Base-by-base conservation (phyloP, 352 stramenopile species). In the Globisporangium ultimum region DNA sequence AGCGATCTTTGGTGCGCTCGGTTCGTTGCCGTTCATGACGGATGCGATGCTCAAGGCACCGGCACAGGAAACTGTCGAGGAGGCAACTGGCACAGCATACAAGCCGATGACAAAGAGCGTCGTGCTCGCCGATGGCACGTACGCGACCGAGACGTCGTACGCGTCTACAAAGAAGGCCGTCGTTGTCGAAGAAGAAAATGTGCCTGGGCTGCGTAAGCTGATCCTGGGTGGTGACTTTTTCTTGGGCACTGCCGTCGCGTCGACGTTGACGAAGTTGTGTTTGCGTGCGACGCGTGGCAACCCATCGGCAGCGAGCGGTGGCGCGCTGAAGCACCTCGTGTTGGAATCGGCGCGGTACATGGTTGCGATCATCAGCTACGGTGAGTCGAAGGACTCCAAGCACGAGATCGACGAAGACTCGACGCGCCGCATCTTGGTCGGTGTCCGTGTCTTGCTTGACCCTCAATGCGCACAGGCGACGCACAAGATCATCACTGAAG, bases 61-160 rank as follows among this genome's bases (percentile, higher is more conserved):
- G n/a, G 60, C 71, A 15, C 45, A 22, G 22, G 52, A 68, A 65
- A 20, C 41, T 9, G 45, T 28, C 8, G 61, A 24, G 10, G 58
- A 53, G 0, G 66, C 63, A 0, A 63, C 63, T 50, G 61, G 71
- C 12, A 71, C 82, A n/a, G 80, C 80, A 40, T 89, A 90, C 57
- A 97, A 97, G 62, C 78, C 94, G 32, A 83, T 98, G 36, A 98
- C 95, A 13, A 99, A 99, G 80, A 99, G 98, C 63, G 93, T 99
- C 40, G 96, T 99, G 22, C 77, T 99, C 6, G 87, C 97, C 0
- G 98, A 99, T 74, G 98, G 98, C 54, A 99, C 97, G 45, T 99
- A 99, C 73, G 97, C 98, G 13, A 99, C 97, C 4, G 97, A 99
- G 74, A 99, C 96, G 15, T 94, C 89, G 53, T 93, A 97, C 67